Base-by-base conservation (phyloP, 176 grass and related monocot genomes). In the Hyparrhenia diplandra region DNA sequence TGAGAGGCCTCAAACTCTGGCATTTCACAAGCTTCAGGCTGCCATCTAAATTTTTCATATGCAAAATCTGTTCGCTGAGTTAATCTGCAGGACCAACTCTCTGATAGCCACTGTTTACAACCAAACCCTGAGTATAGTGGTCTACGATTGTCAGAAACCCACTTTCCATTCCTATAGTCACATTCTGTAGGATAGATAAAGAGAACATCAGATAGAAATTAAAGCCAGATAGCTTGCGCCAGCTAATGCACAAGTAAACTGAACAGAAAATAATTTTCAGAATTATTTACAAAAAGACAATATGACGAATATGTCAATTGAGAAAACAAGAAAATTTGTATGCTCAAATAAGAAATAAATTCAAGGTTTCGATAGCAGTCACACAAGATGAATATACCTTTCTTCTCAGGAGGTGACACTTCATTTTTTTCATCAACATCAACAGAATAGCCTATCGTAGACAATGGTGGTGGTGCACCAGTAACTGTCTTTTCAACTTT, bases 21-120 rank as follows among this genome's bases (percentile, higher is more conserved):
- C 85, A 92, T 88, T 29, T 92, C 79, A 80, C 91, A 94, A 61
- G 43, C 89, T 84, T 97, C 87, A 83, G 91, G 91, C 72, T 90
- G 78, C 94, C 94, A 94, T 83, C 74, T 97, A 70, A 94, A 94
- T 57, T 92, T 89, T 67, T 97, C 94, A 74, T 92, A 97, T 32
- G 87, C 79, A 52, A 97, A 97, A 80, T 97, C 89, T 3, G 40
- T 84, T 31, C 91, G 89, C 52, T 90, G 85, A 31, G 91, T 97
- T 84, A 92, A 82, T 85, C 91, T 91, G 79, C 91, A 97, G 54
- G 94, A 80, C 94, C 94, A 97, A 27, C 85, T 88, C 67, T 90
- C 89, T 58, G 94, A 92, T 35, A 97, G 91, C 91, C 91, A 97
- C 39, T 81, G 75, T 81, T 97, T 92, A 87, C 91, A 97, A 32